These are phyloP conservation scores for Aspergillus quadricinctus DNA, from an alignment of 2,329 filamentous ascomycete genomes.

Conservation along the genomic window DNA sequence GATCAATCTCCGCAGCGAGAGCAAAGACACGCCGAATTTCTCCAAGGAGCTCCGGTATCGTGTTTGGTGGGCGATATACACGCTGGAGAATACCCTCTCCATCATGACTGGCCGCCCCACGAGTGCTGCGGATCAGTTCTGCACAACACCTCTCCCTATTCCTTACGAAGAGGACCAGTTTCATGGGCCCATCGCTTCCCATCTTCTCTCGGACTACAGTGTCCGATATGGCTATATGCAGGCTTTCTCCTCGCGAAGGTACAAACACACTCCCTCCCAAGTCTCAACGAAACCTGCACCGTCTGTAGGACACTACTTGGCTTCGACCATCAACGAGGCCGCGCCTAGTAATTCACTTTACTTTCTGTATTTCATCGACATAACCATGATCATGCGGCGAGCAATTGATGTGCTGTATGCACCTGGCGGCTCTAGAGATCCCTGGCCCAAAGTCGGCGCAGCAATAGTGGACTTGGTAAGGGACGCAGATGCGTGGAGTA, in stretches of 20 bases:
- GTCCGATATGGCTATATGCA: not conserved
- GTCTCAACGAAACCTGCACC: not conserved
- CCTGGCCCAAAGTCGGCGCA: not conserved
- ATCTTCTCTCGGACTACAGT: not conserved
- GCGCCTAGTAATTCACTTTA: constrained; percentile 2
- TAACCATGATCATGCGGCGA: constrained; percentile 3
- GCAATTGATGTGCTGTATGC: constrained; percentile 3
- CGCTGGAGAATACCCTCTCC: constrained; percentile 1
- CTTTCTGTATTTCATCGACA: constrained; percentile 1
- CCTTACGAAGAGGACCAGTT: constrained; percentile 17
- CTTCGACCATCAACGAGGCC: not conserved
- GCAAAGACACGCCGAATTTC: not conserved
- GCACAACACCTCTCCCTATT: constrained; percentile 18
- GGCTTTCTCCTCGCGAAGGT: not conserved
- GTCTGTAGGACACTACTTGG: not conserved
- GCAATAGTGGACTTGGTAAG: not conserved
- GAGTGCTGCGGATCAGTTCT: constrained; percentile 4
- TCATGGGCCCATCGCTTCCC: not conserved
- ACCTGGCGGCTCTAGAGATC: not conserved
- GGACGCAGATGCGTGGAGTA: constrained; percentile 1
- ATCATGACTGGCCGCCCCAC: constrained; percentile 3
- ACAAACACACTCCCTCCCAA: not conserved
- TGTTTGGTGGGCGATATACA: not conserved
- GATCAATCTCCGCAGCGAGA: not conserved
- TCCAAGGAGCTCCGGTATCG: not conserved